These are phyloP conservation scores for Stephania cephalantha DNA, from an alignment of 164 flowering plant genomes.

Conservation along the genomic window DNA sequence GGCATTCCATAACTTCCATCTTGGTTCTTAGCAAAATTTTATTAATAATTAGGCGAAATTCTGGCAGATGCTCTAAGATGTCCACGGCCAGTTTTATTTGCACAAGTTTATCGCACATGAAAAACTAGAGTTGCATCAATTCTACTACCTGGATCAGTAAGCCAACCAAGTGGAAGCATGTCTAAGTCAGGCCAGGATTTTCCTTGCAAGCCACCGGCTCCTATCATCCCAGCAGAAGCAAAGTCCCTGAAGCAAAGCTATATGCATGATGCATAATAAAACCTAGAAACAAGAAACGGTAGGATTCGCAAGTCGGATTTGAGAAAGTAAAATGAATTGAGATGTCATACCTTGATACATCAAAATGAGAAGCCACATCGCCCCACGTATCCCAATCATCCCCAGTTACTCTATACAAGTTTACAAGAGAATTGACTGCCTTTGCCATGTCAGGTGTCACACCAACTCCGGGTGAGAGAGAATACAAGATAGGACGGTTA, in stretches of 20 bases:
- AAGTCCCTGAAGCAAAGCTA: conserved; percentile 49
- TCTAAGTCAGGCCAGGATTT: conserved; percentile 96
- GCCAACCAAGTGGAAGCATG: conserved; percentile 95
- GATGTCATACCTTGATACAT: conserved; percentile 50
- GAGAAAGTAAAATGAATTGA: no score
- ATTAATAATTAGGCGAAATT: no score
- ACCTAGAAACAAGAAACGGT: background rate
- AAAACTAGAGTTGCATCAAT: background rate
- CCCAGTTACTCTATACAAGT: conserved; percentile 87
- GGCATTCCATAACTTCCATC: no score
- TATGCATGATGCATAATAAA: background rate
- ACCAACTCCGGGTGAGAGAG: conserved; percentile 84
- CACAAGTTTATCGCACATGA: no score
- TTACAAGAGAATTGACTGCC: conserved; percentile 48
- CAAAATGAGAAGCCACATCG: conserved; percentile 71
- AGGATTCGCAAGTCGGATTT: no score
- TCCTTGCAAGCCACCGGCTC: conserved; percentile 63
- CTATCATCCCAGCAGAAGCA: conserved; percentile 55
- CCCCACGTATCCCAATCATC: conserved; percentile 97
- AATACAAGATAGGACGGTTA: conserved; percentile 60
- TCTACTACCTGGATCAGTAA: conserved; percentile 67
- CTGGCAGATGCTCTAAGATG: no score
- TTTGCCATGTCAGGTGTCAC: conserved; percentile 77
- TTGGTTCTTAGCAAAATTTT: no score
- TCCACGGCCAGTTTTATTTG: no score